Evolutionary conservation across 2,329 filamentous ascomycete species (phyloP), one percentile per base, ranked within the genome.

Genomic region (Allantophomopsis cytisporea): DNA sequence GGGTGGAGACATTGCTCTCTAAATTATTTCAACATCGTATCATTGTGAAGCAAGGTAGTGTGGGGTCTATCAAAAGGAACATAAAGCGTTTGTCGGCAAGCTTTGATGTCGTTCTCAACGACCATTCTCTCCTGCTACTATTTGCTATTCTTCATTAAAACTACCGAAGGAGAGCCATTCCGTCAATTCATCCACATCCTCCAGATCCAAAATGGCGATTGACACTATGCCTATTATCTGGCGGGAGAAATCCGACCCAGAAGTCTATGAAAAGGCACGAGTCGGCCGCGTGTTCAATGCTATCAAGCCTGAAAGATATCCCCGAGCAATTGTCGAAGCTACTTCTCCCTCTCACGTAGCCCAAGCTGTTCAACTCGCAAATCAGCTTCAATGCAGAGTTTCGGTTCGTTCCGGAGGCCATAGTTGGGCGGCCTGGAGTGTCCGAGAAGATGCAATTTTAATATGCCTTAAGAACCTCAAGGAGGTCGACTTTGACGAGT

Each of bases 371-470:
- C 45, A 51, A 18, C 49, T 68, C 6, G 64, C 65, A 2, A 52
- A 44, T 1, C 38, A 56, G 20, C 39, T 50, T 7, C 47, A 53
- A 6, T 57, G 51, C 43, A 57, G 62, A 3, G 53, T 70, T 1
- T 65, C 65, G 1, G 58, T 70, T 4, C 59, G 66, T 3, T 65
- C 63, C 6, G 67, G 68, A 5, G 67, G 68, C 0, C 67, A 71
- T 43, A 60, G 55, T 42, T 69, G 63, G 61, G 63, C 66, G 1
- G 65, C 60, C 0, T 70, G 66, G 65, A 66, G 61, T 41, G 60
- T 70, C 0, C 56, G 65, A 13, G 61, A 67, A 11, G 56, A 64
- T 43, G 64, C 66, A 0, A 58, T 71, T 32, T 46, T 64, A 3
- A 51, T 65, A 14, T 61, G 64, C 37, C 44, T 65, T 10, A 59